Evolutionary conservation across 352 stramenopile genomes (phyloP).

Genomic region (Stephanocyclus meneghinianus): DNA sequence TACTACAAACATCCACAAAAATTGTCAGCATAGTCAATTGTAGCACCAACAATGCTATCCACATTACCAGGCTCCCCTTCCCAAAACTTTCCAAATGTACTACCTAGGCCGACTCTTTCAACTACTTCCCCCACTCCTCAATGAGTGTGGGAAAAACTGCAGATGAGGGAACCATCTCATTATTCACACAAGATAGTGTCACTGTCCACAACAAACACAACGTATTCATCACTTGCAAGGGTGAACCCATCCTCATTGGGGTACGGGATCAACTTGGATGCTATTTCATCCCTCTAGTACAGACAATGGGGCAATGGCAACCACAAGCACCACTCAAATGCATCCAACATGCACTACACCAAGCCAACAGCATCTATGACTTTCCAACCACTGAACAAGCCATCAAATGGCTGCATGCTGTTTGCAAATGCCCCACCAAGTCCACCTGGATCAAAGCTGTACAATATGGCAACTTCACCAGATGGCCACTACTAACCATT

Average conservation of each 20-base stretch:
- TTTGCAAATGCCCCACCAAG: no score
- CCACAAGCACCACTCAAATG: no score
- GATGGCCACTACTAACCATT: background rate
- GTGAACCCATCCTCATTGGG: constrained; percentile 26
- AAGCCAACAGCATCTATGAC: no score
- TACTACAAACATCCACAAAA: constrained; percentile 16
- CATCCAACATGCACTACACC: no score
- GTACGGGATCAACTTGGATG: constrained; percentile 16
- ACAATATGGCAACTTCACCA: background rate
- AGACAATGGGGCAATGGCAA: background rate
- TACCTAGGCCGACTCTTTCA: constrained; percentile 15
- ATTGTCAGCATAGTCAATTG: constrained; percentile 17
- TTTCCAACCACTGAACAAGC: no score
- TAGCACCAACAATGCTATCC: background rate
- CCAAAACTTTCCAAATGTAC: background rate
- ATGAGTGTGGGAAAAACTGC: background rate
- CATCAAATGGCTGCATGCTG: no score
- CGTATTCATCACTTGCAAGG: background rate
- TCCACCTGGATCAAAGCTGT: background rate
- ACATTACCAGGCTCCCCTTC: constrained; percentile 22
- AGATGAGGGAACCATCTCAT: constrained; percentile 21
- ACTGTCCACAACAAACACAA: constrained; percentile 18
- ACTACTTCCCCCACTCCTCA: constrained; percentile 15
- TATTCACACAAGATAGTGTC: constrained; percentile 30
- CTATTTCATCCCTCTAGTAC: constrained; percentile 26